Percentiles rank a stretch among this genome's conserved stretches.
phyloP scores from a whole-genome alignment of 2,329 filamentous ascomycete species.

The Hypomyces perniciosus region DNA sequence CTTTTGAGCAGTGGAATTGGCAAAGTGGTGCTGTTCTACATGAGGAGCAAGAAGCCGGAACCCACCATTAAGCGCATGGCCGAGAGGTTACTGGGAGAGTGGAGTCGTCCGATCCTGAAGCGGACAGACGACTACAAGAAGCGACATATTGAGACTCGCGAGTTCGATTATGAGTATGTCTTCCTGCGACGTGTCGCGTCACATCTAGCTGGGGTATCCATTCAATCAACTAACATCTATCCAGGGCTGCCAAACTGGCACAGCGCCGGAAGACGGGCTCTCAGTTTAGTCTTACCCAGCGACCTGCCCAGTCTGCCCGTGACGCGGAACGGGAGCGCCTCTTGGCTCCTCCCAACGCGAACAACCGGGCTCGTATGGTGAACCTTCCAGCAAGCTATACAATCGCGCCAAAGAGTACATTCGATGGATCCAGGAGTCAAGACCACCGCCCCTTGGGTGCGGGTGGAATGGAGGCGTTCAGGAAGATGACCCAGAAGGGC shows the following conservation, averaged over 20 bases:
- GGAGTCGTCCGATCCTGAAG: slow-evolving; percentile 91
- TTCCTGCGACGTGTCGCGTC: neutral
- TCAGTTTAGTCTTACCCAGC: slow-evolving; percentile 46
- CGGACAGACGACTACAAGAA: slow-evolving; percentile 94
- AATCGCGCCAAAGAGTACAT: slow-evolving; percentile 56
- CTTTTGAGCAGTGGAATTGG: slow-evolving; percentile 89
- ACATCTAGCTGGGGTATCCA: neutral
- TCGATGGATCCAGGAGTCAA: slow-evolving; percentile 44
- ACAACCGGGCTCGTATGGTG: slow-evolving; percentile 52
- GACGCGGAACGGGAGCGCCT: slow-evolving; percentile 53
- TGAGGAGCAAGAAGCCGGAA: slow-evolving; percentile 86
- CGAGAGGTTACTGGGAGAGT: slow-evolving; percentile 86
- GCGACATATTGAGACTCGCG: slow-evolving; percentile 58
- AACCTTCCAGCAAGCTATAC: slow-evolving; percentile 53
- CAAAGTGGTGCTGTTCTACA: slow-evolving; percentile 96
- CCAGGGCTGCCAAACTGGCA: slow-evolving; percentile 47
- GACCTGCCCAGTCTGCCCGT: slow-evolving; percentile 36
- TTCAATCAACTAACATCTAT: slow-evolving; percentile 9
- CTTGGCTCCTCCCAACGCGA: slow-evolving; percentile 48
- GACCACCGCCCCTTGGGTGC: slow-evolving; percentile 57
- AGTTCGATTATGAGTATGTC: slow-evolving; percentile 58
- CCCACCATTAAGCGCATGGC: slow-evolving; percentile 87
- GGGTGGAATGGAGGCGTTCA: slow-evolving; percentile 59
- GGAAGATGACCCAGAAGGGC: slow-evolving; percentile 58
- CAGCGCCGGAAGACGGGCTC: slow-evolving; percentile 44